A percentile compares a stretch with the other conserved stretches of the same genome.
These are phyloP conservation scores for Agrocybe chaxingu DNA, from an alignment of 768 basidiomycete species.

Conservation along the genomic window DNA sequence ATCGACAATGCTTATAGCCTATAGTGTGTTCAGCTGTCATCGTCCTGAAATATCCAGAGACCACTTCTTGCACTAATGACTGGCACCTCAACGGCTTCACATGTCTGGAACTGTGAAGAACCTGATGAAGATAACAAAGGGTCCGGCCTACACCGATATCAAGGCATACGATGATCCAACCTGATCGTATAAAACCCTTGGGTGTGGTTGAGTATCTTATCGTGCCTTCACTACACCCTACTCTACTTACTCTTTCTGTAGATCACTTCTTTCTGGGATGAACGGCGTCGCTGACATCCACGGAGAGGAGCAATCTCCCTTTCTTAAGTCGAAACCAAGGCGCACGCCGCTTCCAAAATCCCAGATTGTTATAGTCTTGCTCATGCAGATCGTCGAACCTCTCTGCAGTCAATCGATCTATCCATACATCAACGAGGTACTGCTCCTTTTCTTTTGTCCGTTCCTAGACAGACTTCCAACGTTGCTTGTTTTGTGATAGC, in stretches of 20 bases:
- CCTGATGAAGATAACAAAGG: background rate
- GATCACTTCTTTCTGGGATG: constrained; percentile 1
- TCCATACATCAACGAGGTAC: constrained; percentile 51
- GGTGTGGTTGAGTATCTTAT: too few species aligned
- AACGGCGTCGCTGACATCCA: constrained; percentile 10
- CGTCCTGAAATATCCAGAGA: too few species aligned
- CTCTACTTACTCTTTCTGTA: background rate
- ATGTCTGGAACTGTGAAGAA: constrained; percentile 1
- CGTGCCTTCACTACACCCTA: background rate
- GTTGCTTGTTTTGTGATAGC: constrained; percentile 29
- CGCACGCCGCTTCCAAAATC: constrained; percentile 36
- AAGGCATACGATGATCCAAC: background rate
- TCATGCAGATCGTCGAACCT: constrained; percentile 44
- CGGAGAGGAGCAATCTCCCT: constrained; percentile 6
- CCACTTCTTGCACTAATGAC: too few species aligned
- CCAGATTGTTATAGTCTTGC: constrained; percentile 39
- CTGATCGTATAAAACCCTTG: too few species aligned
- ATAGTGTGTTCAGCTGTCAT: too few species aligned
- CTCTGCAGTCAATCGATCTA: constrained; percentile 47
- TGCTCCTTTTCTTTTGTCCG: background rate
- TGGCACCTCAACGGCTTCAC: too few species aligned
- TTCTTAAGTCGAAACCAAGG: background rate
- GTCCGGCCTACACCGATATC: background rate
- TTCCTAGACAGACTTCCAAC: background rate
- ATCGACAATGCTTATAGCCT: too few species aligned